Conservation (phyloP, 2,329 filamentous ascomycete species). For the Cercospora sesami region DNA sequence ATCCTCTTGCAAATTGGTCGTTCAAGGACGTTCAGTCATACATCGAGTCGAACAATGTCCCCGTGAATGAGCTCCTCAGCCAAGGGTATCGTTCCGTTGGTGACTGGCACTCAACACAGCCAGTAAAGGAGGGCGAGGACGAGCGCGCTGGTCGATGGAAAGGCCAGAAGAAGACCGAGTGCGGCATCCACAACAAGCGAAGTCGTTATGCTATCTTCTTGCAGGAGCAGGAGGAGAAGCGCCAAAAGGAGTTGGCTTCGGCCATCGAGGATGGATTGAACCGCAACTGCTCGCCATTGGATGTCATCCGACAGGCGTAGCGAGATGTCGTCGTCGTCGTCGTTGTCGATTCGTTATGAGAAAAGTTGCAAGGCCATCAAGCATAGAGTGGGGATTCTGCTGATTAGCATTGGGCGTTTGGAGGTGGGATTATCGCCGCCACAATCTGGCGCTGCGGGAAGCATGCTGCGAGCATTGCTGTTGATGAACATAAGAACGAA, state of each 20-base stretch:
- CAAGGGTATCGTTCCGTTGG: slow-evolving; percentile 96
- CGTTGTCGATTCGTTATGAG: slow-evolving; percentile 16
- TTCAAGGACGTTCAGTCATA: slow-evolving; percentile 89
- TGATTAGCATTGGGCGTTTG: slow-evolving; percentile 12
- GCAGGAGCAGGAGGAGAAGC: slow-evolving; percentile 69
- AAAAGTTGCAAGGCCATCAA: slow-evolving; percentile 6
- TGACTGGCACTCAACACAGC: slow-evolving; percentile 95
- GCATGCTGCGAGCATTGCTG: slow-evolving; percentile 5
- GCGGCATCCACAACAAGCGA: slow-evolving; percentile 97
- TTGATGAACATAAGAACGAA: not conserved
- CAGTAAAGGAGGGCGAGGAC: slow-evolving; percentile 87
- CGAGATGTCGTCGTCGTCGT: not conserved
- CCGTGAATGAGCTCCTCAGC: slow-evolving; percentile 90
- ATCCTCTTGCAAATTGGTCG: slow-evolving; percentile 90
- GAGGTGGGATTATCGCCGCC: slow-evolving; percentile 3
- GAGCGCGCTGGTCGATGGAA: slow-evolving; percentile 97
- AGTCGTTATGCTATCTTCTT: slow-evolving; percentile 88
- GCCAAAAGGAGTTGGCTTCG: slow-evolving; percentile 55
- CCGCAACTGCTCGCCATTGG: slow-evolving; percentile 35
- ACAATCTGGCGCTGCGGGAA: slow-evolving; percentile 5
- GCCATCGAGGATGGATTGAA: slow-evolving; percentile 39
- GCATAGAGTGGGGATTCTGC: slow-evolving; percentile 4
- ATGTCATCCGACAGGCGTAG: slow-evolving; percentile 35
- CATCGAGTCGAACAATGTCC: slow-evolving; percentile 80
- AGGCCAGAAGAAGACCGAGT: slow-evolving; percentile 93